Evolutionary conservation across 78 protist species (phyloP).

Genomic region (Dictyostelium purpureum): DNA sequence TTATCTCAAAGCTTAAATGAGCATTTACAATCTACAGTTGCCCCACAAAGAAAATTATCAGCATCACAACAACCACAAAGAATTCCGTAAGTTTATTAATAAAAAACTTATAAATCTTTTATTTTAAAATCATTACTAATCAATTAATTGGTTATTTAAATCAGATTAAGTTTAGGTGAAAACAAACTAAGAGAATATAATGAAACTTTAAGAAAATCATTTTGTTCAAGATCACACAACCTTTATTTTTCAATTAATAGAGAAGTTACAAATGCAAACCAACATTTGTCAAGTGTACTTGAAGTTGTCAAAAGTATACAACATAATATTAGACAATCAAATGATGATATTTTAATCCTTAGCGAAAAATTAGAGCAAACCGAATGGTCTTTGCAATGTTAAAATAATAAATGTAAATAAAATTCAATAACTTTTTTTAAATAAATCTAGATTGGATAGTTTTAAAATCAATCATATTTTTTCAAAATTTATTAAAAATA

Average conservation of each 20-base stretch:
- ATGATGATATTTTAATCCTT: slow-evolving; percentile 48
- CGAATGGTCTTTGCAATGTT: slow-evolving; percentile 74
- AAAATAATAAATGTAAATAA: not conserved
- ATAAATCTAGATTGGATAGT: too few species aligned
- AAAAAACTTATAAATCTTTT: not conserved
- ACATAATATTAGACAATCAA: slow-evolving; percentile 65
- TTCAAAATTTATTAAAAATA: too few species aligned
- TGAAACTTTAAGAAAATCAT: slow-evolving; percentile 45
- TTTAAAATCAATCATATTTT: too few species aligned
- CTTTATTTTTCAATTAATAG: slow-evolving; percentile 20
- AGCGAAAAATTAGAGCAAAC: slow-evolving; percentile 65
- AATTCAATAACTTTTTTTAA: not conserved
- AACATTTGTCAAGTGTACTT: slow-evolving; percentile 8
- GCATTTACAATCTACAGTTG: too few species aligned
- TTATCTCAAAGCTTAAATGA: not conserved
- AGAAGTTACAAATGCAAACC: slow-evolving; percentile 20
- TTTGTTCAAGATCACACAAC: slow-evolving; percentile 1
- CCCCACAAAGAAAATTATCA: not conserved
- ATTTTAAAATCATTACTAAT: not conserved
- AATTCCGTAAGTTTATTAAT: slow-evolving; percentile 23
- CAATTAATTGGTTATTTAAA: not conserved
- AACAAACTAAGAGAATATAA: slow-evolving; percentile 50
- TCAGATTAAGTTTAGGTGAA: slow-evolving; percentile 58
- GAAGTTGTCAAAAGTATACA: slow-evolving; percentile 49
- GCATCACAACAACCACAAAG: slow-evolving; percentile 31